These are phyloP conservation scores for Fusarium abutilonis DNA, from an alignment of 2,329 filamentous ascomycete genomes.

Conservation along the genomic window DNA sequence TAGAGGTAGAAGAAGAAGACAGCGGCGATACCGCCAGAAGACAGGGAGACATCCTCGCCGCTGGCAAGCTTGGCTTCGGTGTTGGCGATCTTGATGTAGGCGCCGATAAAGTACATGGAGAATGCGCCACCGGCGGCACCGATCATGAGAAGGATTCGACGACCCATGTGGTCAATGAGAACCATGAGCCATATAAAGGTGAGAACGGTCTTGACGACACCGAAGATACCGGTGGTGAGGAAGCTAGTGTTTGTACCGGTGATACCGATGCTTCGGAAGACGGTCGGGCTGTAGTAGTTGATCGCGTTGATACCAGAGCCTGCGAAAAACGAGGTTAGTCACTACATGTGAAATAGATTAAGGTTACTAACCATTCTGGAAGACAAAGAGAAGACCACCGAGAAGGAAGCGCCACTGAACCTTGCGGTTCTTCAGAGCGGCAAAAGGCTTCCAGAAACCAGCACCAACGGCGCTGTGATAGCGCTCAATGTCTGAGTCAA, in stretches of 20 bases:
- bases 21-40: conserved; percentile 69
- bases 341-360: background rate
- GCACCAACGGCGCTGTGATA: conserved; percentile 70
- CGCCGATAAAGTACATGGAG: conserved; percentile 72
- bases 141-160: conserved; percentile 69
- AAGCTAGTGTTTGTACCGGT: conserved; percentile 57
- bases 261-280: conserved; percentile 59
- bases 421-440: conserved; percentile 62
- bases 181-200: conserved; percentile 76
- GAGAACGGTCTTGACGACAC: conserved; percentile 76
- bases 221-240: conserved; percentile 78
- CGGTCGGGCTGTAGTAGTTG: conserved; percentile 73
- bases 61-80: conserved; percentile 51
- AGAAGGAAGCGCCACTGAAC: conserved; percentile 78
- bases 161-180: conserved; percentile 69
- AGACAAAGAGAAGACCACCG: conserved; percentile 78
- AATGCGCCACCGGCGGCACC: conserved; percentile 70
- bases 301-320: conserved; percentile 76
- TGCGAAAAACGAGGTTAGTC: conserved; percentile 23
- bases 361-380: conserved; percentile 71
- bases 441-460: conserved; percentile 80
- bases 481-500: conserved; percentile 74
- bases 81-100: conserved; percentile 56
- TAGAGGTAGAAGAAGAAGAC: conserved; percentile 71
- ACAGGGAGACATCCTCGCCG: conserved; percentile 46